A percentile compares a stretch with the other conserved stretches of the same genome.
Conservation (phyloP, 192 early-diverging fungal genomes). For the Geranomyces variabilis region DNA sequence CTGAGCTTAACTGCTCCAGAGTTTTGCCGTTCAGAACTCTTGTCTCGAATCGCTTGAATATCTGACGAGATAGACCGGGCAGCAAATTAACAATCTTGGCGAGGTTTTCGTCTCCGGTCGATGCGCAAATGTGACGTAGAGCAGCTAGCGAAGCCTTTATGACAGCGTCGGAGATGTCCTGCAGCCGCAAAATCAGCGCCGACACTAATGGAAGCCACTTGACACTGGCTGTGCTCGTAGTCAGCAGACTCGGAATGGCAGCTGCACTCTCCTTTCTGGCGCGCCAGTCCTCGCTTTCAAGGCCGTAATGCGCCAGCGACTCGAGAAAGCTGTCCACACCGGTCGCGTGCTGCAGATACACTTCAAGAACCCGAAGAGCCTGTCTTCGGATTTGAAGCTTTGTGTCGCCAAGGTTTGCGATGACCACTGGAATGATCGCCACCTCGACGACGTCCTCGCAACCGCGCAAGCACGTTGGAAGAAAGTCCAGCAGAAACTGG, state of each 20-base stretch:
- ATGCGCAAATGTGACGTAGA: conserved; percentile 13
- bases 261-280: conserved; percentile 28
- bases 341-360: conserved; percentile 26
- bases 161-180: conserved; percentile 33
- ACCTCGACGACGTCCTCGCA: conserved; percentile 21
- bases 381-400: conserved; percentile 16
- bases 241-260: conserved; percentile 18
- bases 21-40: conserved; percentile 22
- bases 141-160: conserved; percentile 21
- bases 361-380: conserved; percentile 14
- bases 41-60: conserved; percentile 19
- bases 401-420: conserved; percentile 19
- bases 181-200: conserved; percentile 17
- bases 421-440: conserved; percentile 16
- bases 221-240: not conserved
- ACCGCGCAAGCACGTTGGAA: conserved; percentile 5
- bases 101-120: conserved; percentile 14
- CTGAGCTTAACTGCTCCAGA: conserved; percentile 4
- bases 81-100: conserved; percentile 7
- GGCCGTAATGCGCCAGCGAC: conserved; percentile 19
- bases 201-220: conserved; percentile 21
- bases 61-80: conserved; percentile 16
- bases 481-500: conserved; percentile 17
- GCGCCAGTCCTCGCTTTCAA: conserved; percentile 40
- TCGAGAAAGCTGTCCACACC: conserved; percentile 12